These are phyloP conservation scores for Pyrenula aspistea DNA, from an alignment of 495 filamentous ascomycete species.

Conservation along the genomic window DNA sequence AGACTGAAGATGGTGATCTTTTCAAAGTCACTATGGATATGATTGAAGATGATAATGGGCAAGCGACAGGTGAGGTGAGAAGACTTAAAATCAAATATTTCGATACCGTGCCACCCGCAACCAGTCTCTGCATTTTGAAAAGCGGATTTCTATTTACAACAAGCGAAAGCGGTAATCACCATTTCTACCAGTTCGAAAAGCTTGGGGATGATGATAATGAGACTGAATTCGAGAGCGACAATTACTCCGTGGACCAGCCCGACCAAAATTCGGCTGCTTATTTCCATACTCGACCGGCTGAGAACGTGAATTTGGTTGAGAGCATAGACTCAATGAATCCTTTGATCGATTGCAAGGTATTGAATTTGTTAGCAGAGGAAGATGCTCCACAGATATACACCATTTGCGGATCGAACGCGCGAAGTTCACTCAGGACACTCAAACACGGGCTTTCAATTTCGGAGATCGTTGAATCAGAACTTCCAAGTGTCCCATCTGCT, in stretches of 20 bases:
- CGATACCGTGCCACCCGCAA: conserved; percentile 83
- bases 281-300: conserved; percentile 68
- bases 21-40: conserved; percentile 95
- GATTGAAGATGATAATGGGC: conserved; percentile 67
- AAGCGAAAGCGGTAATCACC: conserved; percentile 82
- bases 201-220: conserved; percentile 95
- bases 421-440: conserved; percentile 79
- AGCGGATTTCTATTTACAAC: conserved; percentile 93
- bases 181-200: conserved; percentile 96
- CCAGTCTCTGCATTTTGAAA: conserved; percentile 81
- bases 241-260: conserved; percentile 61
- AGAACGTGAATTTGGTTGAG: conserved; percentile 76
- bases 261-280: conserved; percentile 61
- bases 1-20: conserved; percentile 91
- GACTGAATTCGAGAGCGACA: conserved; percentile 69
- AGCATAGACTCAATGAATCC: conserved; percentile 85
- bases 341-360: conserved; percentile 77
- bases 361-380: conserved; percentile 67
- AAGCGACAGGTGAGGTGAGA: conserved; percentile 66
- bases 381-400: conserved; percentile 96
- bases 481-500: conserved; percentile 71
- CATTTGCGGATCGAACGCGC: conserved; percentile 74
- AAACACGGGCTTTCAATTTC: conserved; percentile 88
- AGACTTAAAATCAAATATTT: conserved; percentile 93
- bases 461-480: conserved; percentile 85